These are phyloP conservation scores for Phascolomyces articulosus DNA, from an alignment of 371 early-diverging fungal species.

Conservation along the genomic window DNA sequence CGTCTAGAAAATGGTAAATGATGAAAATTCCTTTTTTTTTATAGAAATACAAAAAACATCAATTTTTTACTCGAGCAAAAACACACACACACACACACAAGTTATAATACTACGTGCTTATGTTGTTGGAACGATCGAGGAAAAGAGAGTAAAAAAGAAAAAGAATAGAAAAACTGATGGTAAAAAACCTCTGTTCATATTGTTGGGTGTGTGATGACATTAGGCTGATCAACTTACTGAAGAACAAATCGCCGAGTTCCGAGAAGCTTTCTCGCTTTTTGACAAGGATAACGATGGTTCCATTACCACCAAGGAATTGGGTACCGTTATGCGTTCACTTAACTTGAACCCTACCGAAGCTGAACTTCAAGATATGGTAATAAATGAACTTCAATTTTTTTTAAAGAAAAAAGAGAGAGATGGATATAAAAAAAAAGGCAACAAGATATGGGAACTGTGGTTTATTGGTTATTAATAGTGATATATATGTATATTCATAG, in stretches of 20 bases:
- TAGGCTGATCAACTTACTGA: constrained; percentile 91
- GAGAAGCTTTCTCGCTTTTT: constrained; percentile 44
- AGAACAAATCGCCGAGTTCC: constrained; percentile 89
- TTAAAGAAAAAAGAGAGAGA: not conserved
- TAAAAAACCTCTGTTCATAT: too few relatives aligned
- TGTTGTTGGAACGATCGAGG: too few relatives aligned
- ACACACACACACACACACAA: too few relatives aligned
- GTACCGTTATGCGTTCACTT: constrained; percentile 92
- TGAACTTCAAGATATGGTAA: constrained; percentile 79
- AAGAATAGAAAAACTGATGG: not conserved
- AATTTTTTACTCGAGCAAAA: not conserved
- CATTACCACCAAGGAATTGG: constrained; percentile 86
- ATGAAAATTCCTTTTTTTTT: not conserved
- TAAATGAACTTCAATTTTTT: not conserved
- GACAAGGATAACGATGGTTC: constrained; percentile 87
- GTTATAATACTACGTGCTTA: too few relatives aligned
- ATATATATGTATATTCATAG: constrained; percentile 11
- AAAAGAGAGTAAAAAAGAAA: too few relatives aligned
- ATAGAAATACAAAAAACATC: too few relatives aligned
- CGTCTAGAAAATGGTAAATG: constrained; percentile 1
- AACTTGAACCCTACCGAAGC: constrained; percentile 85
- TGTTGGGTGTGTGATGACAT: not conserved
- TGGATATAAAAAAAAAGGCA: too few relatives aligned
- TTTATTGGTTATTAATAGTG: not conserved
- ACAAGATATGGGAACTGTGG: too few relatives aligned